phyloP scores from a whole-genome alignment of 176 grass and related monocot genomes.

The Alopecurus myosuroides region DNA sequence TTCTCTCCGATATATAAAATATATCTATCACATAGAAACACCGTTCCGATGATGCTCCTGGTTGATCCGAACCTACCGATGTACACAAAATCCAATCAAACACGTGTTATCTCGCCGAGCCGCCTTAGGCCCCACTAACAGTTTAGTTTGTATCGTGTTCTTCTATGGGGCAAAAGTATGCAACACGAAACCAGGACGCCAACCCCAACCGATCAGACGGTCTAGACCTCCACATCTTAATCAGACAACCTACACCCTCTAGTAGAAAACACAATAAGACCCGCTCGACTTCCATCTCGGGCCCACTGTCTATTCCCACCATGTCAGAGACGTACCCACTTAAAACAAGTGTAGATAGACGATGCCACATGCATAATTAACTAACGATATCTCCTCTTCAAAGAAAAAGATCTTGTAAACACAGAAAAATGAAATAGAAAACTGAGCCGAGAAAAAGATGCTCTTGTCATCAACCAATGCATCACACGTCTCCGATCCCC shows the following conservation, averaged over 20 bases:
- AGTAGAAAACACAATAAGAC: background rate
- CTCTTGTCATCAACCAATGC: slow-evolving; percentile 43
- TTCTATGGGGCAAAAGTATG: background rate
- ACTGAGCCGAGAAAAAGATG: slow-evolving; percentile 27
- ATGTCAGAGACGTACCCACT: background rate
- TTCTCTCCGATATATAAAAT: no score
- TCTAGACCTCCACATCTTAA: background rate
- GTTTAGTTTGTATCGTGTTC: background rate
- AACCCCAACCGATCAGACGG: slow-evolving; percentile 16
- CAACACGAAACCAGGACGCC: background rate
- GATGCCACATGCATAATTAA: background rate
- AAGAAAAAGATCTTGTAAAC: slow-evolving; percentile 4
- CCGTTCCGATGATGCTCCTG: no score
- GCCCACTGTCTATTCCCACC: rapidly evolving
- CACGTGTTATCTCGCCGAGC: slow-evolving; percentile 1
- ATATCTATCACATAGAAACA: no score
- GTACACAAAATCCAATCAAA: background rate
- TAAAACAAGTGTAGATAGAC: background rate
- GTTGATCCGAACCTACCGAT: no score
- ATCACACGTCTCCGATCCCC: background rate
- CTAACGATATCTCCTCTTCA: slow-evolving; percentile 1
- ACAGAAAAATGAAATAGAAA: background rate
- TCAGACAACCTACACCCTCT: background rate
- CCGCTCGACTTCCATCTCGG: background rate
- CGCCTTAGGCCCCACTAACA: slow-evolving; percentile 15